phyloP scores from a whole-genome alignment of 163 green algal genomes.

The Volvox carteri region DNA sequence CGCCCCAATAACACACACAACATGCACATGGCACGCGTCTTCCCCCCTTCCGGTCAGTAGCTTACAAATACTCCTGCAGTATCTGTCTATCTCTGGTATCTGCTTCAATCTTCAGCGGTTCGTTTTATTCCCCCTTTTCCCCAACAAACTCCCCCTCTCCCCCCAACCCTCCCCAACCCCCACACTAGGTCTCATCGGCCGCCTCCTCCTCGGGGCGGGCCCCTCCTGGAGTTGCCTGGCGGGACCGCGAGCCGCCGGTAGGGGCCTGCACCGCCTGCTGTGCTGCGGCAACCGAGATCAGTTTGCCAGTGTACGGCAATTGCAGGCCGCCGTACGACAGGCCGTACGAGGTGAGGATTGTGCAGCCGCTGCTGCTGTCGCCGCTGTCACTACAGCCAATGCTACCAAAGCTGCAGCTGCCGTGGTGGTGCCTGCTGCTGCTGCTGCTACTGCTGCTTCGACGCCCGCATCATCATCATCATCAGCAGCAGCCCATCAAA shows the following conservation, averaged over 20 bases:
- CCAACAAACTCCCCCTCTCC: background rate
- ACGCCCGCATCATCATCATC: too few species aligned
- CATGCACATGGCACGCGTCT: background rate
- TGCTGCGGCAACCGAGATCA: conserved; percentile 22
- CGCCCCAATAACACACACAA: background rate
- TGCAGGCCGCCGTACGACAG: background rate
- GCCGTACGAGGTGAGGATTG: background rate
- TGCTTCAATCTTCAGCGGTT: background rate
- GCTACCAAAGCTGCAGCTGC: background rate
- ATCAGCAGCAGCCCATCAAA: too few species aligned
- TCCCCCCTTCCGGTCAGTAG: too few species aligned
- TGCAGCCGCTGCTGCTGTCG: background rate
- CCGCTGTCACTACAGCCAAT: background rate
- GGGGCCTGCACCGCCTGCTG: conserved; percentile 27
- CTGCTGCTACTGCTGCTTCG: too few species aligned
- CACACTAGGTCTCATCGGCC: background rate
- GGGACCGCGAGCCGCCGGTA: background rate
- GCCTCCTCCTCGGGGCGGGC: background rate
- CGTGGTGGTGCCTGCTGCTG: too few species aligned
- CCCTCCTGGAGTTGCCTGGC: background rate
- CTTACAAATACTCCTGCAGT: background rate
- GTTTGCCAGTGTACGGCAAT: background rate
- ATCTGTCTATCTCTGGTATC: too few species aligned
- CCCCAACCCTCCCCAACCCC: background rate
- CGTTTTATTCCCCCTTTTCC: background rate